Percentiles rank a stretch among this genome's conserved stretches.
Conservation (phyloP, 2,329 filamentous ascomycete species). For the Venturia pyrina region DNA sequence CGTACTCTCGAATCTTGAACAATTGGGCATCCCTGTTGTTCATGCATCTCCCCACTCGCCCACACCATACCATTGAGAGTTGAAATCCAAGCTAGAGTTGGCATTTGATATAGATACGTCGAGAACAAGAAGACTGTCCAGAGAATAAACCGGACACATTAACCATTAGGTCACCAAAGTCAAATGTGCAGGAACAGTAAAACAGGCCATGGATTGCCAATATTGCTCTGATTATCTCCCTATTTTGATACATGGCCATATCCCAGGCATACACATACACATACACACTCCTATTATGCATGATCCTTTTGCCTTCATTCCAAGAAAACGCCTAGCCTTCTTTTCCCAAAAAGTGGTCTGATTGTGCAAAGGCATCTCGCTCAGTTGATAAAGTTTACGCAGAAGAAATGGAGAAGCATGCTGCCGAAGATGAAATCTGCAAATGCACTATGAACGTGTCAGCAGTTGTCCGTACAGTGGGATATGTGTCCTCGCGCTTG, state of each 20-base stretch:
- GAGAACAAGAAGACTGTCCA: background rate
- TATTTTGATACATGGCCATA: background rate
- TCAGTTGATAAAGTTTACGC: slow-evolving; percentile 98
- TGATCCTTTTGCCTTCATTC: background rate
- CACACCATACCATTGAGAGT: background rate
- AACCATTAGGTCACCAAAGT: background rate
- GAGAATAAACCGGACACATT: background rate
- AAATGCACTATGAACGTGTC: slow-evolving; percentile 57
- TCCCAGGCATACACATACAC: background rate
- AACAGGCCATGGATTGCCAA: background rate
- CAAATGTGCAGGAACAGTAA: background rate
- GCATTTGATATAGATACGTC: background rate
- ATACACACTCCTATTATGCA: background rate
- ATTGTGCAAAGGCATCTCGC: background rate
- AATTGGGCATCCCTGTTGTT: background rate
- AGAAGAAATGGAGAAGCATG: slow-evolving; percentile 95
- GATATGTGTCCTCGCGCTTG: background rate
- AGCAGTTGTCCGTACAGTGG: background rate
- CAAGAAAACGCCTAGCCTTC: background rate
- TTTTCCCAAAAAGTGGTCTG: background rate
- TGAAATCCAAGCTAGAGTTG: background rate
- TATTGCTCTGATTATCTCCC: background rate
- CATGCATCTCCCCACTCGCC: background rate
- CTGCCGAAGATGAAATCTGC: slow-evolving; percentile 94
- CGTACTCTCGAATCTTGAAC: no score